Evolutionary conservation across 106 monocot genomes (phyloP).

Genomic region (Gastrodia elata): DNA sequence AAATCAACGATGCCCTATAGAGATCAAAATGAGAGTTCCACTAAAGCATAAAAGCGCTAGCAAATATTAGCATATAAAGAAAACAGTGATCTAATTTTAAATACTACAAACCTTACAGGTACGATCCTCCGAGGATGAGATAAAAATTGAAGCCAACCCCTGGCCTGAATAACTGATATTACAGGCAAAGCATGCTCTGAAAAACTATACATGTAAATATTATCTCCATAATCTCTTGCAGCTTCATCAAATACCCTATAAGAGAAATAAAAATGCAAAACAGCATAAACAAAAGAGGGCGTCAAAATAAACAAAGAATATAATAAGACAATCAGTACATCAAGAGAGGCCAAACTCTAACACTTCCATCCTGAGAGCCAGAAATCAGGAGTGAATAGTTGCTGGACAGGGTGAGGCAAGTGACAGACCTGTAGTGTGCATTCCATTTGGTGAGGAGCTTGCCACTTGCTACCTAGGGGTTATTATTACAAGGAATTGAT

Average conservation of each 20-base stretch:
- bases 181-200: slow-evolving; percentile 53
- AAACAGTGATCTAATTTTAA: not conserved
- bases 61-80: not conserved
- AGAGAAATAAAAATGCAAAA: slow-evolving; percentile 11
- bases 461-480: slow-evolving; percentile 61
- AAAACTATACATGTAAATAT: slow-evolving; percentile 44
- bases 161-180: slow-evolving; percentile 54
- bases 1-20: no score
- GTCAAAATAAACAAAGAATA: slow-evolving; percentile 1
- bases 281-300: not conserved
- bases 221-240: slow-evolving; percentile 18
- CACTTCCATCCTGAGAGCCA: slow-evolving; percentile 63
- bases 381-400: slow-evolving; percentile 76
- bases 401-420: slow-evolving; percentile 60
- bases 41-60: not conserved
- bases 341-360: slow-evolving; percentile 83
- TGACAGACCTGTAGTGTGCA: slow-evolving; percentile 76
- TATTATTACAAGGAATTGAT: not conserved
- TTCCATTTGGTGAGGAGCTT: slow-evolving; percentile 65
- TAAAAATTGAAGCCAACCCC: slow-evolving; percentile 56
- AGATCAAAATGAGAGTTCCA: no score
- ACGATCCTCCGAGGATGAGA: slow-evolving; percentile 81
- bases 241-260: slow-evolving; percentile 59
- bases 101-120: slow-evolving; percentile 68
- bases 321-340: slow-evolving; percentile 22